phyloP scores from a whole-genome alignment of 2,329 filamentous ascomycete genomes.

The Colletotrichum melonis region DNA sequence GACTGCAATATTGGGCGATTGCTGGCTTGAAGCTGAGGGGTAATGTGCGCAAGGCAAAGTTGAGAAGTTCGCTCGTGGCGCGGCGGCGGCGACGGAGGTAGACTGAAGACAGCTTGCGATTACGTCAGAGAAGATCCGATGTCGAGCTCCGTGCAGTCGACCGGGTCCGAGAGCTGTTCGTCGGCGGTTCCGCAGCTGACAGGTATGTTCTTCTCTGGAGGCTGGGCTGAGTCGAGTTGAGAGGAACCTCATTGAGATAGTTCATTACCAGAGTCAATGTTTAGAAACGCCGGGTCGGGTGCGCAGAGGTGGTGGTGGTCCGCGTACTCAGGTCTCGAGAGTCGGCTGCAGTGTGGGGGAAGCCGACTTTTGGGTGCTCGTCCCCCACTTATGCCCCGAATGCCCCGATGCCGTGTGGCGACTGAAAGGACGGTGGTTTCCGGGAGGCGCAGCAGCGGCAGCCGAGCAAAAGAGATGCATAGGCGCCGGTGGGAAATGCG shows the following conservation, averaged over 20 bases:
- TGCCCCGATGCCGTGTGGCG: slow-evolving; percentile 11
- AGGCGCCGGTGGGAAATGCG: not conserved
- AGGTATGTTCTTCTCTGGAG: not conserved
- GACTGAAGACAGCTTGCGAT: not conserved
- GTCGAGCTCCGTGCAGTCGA: slow-evolving; percentile 13
- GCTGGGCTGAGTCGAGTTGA: not conserved
- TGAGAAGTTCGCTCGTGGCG: not conserved
- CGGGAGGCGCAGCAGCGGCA: slow-evolving; percentile 7
- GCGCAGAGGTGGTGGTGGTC: not conserved
- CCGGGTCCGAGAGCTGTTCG: slow-evolving; percentile 11
- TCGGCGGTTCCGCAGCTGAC: not conserved
- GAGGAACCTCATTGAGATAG: not conserved
- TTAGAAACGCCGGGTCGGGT: not conserved
- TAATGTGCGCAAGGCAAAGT: not conserved
- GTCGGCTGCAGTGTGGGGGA: not conserved
- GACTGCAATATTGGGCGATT: not conserved
- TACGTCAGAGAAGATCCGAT: slow-evolving; percentile 19
- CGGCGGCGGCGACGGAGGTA: not conserved
- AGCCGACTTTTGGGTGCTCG: slow-evolving; percentile 1
- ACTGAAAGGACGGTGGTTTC: slow-evolving; percentile 6
- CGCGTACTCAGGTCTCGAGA: not conserved
- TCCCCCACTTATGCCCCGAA: slow-evolving; percentile 6
- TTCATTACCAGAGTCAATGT: not conserved
- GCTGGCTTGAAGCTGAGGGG: not conserved
- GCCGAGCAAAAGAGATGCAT: not conserved